A percentile compares a stretch with the other conserved stretches of the same genome.
phyloP scores from a whole-genome alignment of 108 stramenopile species.

The Tribonema minus region DNA sequence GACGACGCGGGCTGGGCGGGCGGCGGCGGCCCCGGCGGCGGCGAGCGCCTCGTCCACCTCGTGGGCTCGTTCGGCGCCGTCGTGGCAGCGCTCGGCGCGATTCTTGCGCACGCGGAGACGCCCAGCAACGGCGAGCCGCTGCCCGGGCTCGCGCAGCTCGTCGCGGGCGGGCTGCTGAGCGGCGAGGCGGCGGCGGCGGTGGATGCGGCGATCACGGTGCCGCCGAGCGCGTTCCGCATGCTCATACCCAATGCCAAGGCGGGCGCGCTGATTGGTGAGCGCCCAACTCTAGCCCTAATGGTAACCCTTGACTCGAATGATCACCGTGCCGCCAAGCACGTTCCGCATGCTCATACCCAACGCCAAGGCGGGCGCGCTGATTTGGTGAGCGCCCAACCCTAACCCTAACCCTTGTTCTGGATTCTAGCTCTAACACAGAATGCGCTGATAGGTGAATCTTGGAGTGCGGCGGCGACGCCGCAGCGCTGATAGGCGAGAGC shows the following conservation, averaged over 20 bases:
- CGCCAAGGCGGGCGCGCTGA: conserved; percentile 31
- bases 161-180: conserved; percentile 14
- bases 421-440: too few relatives aligned
- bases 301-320: too few relatives aligned
- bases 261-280: conserved; percentile 24
- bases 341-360: conserved; percentile 40
- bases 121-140: conserved; percentile 8
- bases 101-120: conserved; percentile 27
- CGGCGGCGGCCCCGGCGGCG: conserved; percentile 7
- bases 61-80: conserved; percentile 29
- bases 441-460: too few relatives aligned
- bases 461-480: too few relatives aligned
- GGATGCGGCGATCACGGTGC: conserved; percentile 4
- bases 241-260: conserved; percentile 42
- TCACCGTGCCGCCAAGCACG: conserved; percentile 29
- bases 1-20: conserved; percentile 19
- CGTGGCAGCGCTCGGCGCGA: conserved; percentile 18
- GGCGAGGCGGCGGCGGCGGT: conserved; percentile 19
- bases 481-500: too few relatives aligned
- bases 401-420: too few relatives aligned
- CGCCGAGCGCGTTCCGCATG: conserved; percentile 28
- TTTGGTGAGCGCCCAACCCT: too few relatives aligned
- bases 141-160: conserved; percentile 18
- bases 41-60: conserved; percentile 22
- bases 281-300: too few relatives aligned